Conservation (phyloP, 768 basidiomycete species). For the Lentinula detonsa region DNA sequence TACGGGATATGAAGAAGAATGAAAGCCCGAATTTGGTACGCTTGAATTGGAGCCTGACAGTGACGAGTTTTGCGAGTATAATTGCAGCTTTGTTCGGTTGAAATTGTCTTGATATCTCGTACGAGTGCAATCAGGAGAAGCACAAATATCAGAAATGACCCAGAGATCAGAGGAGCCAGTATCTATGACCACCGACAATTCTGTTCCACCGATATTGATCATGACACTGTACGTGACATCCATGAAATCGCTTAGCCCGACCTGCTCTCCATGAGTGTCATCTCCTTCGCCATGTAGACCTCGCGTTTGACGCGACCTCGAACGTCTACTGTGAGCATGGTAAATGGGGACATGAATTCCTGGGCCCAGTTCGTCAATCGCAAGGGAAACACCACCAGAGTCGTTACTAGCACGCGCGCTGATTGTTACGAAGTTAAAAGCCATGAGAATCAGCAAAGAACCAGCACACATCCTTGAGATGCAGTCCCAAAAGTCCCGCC, state of each 20-base stretch:
- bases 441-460: background rate
- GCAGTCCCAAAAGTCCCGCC: too few species aligned
- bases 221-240: slow-evolving; percentile 64
- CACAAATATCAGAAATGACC: slow-evolving; percentile 59
- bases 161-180: slow-evolving; percentile 78
- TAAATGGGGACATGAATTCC: background rate
- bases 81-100: slow-evolving; percentile 24
- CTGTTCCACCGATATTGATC: slow-evolving; percentile 46
- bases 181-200: slow-evolving; percentile 55
- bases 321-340: too few species aligned
- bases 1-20: slow-evolving; percentile 38
- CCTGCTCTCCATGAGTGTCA: background rate
- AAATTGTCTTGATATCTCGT: background rate
- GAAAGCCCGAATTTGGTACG: slow-evolving; percentile 22
- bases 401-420: background rate
- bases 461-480: too few species aligned
- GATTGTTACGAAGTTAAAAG: background rate
- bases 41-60: slow-evolving; percentile 7
- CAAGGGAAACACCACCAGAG: background rate
- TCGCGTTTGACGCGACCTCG: background rate
- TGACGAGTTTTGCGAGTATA: slow-evolving; percentile 42
- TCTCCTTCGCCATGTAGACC: background rate
- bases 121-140: background rate
- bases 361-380: background rate
- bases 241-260: slow-evolving; percentile 49